phyloP scores from a whole-genome alignment of 2,329 filamentous ascomycete species.

The Teratosphaeria epicoccoides region DNA sequence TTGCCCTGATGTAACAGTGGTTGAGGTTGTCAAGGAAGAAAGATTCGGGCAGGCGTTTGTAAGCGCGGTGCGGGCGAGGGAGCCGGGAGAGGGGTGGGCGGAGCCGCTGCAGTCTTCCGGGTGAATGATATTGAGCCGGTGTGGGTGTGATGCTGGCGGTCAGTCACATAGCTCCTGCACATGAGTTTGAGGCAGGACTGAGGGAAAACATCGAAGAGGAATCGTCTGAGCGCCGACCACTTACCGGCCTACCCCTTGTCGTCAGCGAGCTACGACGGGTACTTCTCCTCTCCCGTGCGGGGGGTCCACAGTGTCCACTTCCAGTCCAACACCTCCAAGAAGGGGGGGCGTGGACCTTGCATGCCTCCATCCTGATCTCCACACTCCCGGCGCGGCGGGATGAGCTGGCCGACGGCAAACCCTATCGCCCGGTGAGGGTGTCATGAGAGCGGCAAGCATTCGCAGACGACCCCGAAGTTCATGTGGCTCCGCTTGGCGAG shows the following conservation, averaged over 20 bases:
- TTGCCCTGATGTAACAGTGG: not conserved
- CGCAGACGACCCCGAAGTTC: not conserved
- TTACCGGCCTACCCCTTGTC: not conserved
- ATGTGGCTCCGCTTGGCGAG: not conserved
- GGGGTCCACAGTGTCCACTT: not conserved
- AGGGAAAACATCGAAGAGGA: not conserved
- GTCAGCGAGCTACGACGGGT: not conserved
- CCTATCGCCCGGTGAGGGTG: not conserved
- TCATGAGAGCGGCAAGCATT: not conserved
- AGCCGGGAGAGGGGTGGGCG: not conserved
- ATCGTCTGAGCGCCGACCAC: not conserved
- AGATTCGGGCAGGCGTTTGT: not conserved
- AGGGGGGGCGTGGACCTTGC: not conserved
- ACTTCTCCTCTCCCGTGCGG: not conserved
- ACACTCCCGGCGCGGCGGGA: not conserved
- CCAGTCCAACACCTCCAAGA: not conserved
- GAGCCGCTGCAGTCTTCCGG: not conserved
- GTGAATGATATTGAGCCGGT: not conserved
- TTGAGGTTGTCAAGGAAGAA: not conserved
- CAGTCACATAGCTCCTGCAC: not conserved
- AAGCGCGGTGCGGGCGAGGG: not conserved
- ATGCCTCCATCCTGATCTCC: not conserved
- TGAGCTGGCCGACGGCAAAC: not conserved
- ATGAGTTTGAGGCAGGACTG: not conserved
- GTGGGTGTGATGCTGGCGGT: not conserved